These are phyloP conservation scores for Elsinoe batatas DNA, from an alignment of 2,329 filamentous ascomycete genomes.

Conservation along the genomic window DNA sequence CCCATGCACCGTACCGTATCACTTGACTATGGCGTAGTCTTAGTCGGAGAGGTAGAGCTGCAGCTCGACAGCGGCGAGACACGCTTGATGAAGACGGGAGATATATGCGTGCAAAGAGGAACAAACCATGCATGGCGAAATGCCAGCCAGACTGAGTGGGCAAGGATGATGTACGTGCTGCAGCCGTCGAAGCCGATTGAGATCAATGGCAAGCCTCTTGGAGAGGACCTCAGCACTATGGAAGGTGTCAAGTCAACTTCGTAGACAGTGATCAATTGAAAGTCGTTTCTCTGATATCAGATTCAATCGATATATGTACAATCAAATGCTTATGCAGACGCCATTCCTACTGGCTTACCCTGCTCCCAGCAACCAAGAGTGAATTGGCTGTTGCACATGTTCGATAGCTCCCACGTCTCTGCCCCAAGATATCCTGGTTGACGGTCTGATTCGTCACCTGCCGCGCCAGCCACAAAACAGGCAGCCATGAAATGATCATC, in stretches of 20 bases:
- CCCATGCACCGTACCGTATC: slow-evolving; percentile 27
- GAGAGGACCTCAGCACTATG: slow-evolving; percentile 25
- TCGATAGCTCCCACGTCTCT: slow-evolving; percentile 57
- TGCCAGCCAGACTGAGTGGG: slow-evolving; percentile 24
- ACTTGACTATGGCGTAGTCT: slow-evolving; percentile 27
- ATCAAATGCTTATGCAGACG: background rate
- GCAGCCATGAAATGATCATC: slow-evolving; percentile 62
- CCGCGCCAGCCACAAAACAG: slow-evolving; percentile 52
- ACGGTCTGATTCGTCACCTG: slow-evolving; percentile 35
- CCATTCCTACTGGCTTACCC: slow-evolving; percentile 10
- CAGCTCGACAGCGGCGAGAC: slow-evolving; percentile 26
- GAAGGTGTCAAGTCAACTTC: slow-evolving; percentile 15
- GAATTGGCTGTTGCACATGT: slow-evolving; percentile 54
- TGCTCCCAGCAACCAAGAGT: slow-evolving; percentile 38
- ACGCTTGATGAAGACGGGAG: slow-evolving; percentile 22
- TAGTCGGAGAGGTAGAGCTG: slow-evolving; percentile 26
- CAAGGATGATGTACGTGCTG: slow-evolving; percentile 27
- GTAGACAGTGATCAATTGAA: background rate
- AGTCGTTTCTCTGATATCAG: background rate
- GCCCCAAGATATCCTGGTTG: slow-evolving; percentile 39
- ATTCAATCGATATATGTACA: no score
- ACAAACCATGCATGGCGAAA: slow-evolving; percentile 29
- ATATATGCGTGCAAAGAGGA: slow-evolving; percentile 26
- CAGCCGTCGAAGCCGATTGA: slow-evolving; percentile 23
- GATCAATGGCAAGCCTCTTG: slow-evolving; percentile 22